Evolutionary conservation across 169 alveolate species (phyloP).

Genomic region (Theileria luwenshuni): DNA sequence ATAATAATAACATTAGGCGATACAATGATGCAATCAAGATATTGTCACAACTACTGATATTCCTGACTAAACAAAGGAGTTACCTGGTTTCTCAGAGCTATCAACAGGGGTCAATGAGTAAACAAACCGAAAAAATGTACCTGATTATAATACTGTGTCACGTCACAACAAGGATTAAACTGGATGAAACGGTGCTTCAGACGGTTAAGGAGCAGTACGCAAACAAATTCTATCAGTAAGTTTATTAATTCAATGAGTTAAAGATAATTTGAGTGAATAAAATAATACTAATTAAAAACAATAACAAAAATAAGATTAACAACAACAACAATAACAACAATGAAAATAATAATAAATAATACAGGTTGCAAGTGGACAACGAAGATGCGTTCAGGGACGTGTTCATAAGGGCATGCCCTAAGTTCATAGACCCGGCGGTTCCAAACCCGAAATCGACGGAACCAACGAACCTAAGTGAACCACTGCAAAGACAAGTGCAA

Average conservation of each 20-base stretch:
- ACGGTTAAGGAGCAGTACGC: constrained; percentile 81
- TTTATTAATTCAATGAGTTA: background rate
- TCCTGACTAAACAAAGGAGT: constrained; percentile 73
- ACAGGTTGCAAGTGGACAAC: constrained; percentile 74
- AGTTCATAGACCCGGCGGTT: constrained; percentile 77
- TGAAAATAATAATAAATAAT: no score
- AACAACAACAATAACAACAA: background rate
- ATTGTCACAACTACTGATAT: constrained; percentile 74
- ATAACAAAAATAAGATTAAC: no score
- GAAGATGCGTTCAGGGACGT: constrained; percentile 80
- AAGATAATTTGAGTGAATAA: background rate
- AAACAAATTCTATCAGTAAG: constrained; percentile 78
- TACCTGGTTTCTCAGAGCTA: constrained; percentile 75
- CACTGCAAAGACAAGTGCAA: constrained; percentile 68
- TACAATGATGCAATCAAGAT: constrained; percentile 78
- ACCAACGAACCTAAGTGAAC: constrained; percentile 67
- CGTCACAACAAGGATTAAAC: constrained; percentile 63
- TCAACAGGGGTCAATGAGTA: constrained; percentile 75
- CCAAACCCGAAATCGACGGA: constrained; percentile 51
- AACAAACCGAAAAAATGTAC: constrained; percentile 80
- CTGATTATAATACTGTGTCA: constrained; percentile 78
- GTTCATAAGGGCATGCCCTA: constrained; percentile 79
- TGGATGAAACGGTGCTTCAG: constrained; percentile 79
- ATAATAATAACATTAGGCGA: constrained; percentile 58
- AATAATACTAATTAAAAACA: background rate